A percentile compares a stretch with the other conserved stretches of the same genome.
These are phyloP conservation scores for Penicillium sp. DNA, from an alignment of 2,329 filamentous ascomycete genomes.

Conservation along the genomic window DNA sequence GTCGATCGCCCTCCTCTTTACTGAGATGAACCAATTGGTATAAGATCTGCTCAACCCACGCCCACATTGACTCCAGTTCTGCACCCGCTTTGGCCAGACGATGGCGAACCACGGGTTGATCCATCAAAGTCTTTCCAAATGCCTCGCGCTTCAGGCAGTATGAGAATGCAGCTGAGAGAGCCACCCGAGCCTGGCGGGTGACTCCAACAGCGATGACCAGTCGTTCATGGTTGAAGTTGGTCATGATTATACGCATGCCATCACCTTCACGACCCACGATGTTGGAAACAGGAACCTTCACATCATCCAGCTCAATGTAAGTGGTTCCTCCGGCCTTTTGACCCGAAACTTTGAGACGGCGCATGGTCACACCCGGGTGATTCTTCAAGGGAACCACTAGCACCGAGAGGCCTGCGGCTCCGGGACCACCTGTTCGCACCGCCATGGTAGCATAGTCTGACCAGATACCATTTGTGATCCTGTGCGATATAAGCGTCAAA, in stretches of 20 bases:
- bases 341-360: conserved; percentile 67
- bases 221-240: conserved; percentile 79
- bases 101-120: conserved; percentile 73
- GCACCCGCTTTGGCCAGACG: conserved; percentile 70
- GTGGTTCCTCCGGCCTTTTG: conserved; percentile 69
- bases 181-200: conserved; percentile 64
- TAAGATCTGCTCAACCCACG: conserved; percentile 71
- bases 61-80: conserved; percentile 67
- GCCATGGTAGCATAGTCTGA: conserved; percentile 69
- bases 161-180: conserved; percentile 60
- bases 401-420: conserved; percentile 64
- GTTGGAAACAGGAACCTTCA: conserved; percentile 69
- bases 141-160: conserved; percentile 68
- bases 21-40: conserved; percentile 66
- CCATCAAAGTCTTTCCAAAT: conserved; percentile 68
- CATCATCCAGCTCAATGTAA: conserved; percentile 74
- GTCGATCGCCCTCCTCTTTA: conserved; percentile 47
- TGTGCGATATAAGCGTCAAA: conserved; percentile 18
- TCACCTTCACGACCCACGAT: conserved; percentile 68
- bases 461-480: conserved; percentile 73
- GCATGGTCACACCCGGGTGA: conserved; percentile 67
- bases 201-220: conserved; percentile 66
- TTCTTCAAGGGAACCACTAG: conserved; percentile 70
- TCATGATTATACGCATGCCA: conserved; percentile 75
- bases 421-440: conserved; percentile 69